phyloP scores from a whole-genome alignment of 1,284 basidiomycete species.

The Ceratobasidium sp. region DNA sequence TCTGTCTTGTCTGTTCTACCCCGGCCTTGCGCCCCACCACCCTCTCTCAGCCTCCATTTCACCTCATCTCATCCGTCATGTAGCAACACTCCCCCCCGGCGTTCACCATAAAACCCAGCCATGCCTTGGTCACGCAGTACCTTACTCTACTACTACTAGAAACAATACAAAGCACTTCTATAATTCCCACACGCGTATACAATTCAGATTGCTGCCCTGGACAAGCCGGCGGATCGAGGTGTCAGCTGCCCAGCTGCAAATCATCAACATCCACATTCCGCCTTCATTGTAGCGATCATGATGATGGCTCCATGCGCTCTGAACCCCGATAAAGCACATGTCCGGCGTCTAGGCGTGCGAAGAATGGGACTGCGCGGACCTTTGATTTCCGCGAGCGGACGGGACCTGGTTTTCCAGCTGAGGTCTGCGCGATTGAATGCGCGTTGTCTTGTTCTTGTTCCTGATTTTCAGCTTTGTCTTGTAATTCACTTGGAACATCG shows the following conservation, averaged over 20 bases:
- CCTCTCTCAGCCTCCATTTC: neutral
- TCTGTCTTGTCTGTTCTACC: constrained; percentile 11
- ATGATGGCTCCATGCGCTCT: constrained; percentile 12
- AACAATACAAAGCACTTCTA: constrained; percentile 3
- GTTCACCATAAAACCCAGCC: too few species aligned
- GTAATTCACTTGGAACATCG: too few species aligned
- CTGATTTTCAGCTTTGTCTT: too few species aligned
- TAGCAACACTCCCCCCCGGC: constrained; percentile 15
- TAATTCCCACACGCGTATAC: constrained; percentile 12
- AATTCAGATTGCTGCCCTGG: neutral
- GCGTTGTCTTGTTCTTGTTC: too few species aligned
- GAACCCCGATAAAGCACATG: constrained; percentile 27
- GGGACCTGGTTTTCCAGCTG: too few species aligned
- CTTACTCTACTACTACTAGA: too few species aligned
- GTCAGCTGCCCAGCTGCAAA: neutral
- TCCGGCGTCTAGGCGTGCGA: constrained; percentile 35
- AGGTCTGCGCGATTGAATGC: constrained; percentile 1
- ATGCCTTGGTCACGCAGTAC: too few species aligned
- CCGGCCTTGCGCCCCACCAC: too few species aligned
- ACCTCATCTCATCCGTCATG: constrained; percentile 28
- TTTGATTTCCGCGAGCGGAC: constrained; percentile 18
- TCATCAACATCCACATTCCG: too few species aligned
- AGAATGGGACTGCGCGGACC: constrained; percentile 22
- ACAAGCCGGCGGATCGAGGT: too few species aligned
- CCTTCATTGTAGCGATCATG: constrained; percentile 15